Evolutionary conservation across 1,139 yeast species (phyloP).

Genomic region (Blastobotrys illinoisensis): DNA sequence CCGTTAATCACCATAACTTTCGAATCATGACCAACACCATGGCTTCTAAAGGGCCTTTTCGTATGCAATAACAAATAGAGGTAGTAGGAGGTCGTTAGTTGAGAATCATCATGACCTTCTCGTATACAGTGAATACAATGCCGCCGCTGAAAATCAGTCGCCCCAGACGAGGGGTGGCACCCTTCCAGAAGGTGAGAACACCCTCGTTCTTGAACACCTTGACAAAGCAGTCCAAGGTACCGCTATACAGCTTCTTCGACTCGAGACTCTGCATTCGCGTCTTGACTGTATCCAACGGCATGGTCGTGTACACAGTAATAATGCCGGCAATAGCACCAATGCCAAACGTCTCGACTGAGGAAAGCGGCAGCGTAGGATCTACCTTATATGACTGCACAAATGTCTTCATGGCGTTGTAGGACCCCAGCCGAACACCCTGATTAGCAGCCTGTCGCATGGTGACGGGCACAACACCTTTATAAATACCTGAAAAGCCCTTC

Average conservation of each 20-base stretch:
- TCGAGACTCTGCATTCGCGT: slow-evolving; percentile 96
- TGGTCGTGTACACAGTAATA: slow-evolving; percentile 89
- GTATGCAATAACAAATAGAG: background rate
- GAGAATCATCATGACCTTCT: slow-evolving; percentile 68
- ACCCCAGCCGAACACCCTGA: slow-evolving; percentile 89
- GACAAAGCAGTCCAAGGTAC: slow-evolving; percentile 77
- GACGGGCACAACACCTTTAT: slow-evolving; percentile 87
- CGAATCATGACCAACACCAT: no score
- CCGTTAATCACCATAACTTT: no score
- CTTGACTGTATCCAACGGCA: slow-evolving; percentile 97
- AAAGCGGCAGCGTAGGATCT: slow-evolving; percentile 57
- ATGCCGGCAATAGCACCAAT: slow-evolving; percentile 93
- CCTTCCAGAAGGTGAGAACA: slow-evolving; percentile 91
- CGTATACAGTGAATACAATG: slow-evolving; percentile 90
- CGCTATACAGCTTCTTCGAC: slow-evolving; percentile 61
- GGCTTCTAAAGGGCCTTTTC: background rate
- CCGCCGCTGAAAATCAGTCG: slow-evolving; percentile 91
- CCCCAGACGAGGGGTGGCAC: slow-evolving; percentile 95
- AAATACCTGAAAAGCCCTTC: slow-evolving; percentile 76
- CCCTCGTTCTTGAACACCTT: slow-evolving; percentile 85
- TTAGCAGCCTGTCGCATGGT: slow-evolving; percentile 94
- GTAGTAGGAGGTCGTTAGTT: slow-evolving; percentile 1
- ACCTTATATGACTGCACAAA: slow-evolving; percentile 59
- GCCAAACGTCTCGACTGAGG: slow-evolving; percentile 73
- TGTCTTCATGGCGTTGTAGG: slow-evolving; percentile 83